Base-by-base conservation (phyloP, 2,329 filamentous ascomycete species). In the Botrytis aclada region DNA sequence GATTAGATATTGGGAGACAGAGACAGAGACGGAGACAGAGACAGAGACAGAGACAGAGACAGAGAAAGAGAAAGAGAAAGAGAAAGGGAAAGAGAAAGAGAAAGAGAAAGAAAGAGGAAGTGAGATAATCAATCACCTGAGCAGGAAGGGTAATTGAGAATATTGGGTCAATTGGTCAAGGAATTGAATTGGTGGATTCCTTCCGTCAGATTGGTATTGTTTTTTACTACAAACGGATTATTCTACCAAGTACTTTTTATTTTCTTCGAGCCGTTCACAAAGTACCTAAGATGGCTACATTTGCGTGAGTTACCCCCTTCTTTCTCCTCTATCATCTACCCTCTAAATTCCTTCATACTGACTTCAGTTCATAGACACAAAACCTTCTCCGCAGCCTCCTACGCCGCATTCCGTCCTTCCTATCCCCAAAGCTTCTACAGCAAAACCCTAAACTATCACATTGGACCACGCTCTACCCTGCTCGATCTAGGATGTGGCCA, bases 401-500 rank as follows among this genome's bases (percentile, higher is more conserved):
- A 91, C 77, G 88, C 89, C 54, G 83, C 87, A 37, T 88, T 89
- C 78, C 85, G 89, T 25, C 89, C 89, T 25, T 82, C 83, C 39
- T 92, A 91, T 78, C 88, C 88, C 10, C 79, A 81, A 83, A 84
- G 70, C 85, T 82, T 91, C 43, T 90, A 86, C 81, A 83, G 84
- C 69, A 85, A 82, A 29, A 81, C 91, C 16, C 83, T 91, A 20
- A 78, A 79, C 34, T 90, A 87, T 79, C 88, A 90, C 80, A 81
- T 83, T 37, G 78, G 79, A 74, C 32, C 82, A 77, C 74, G 79
- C 16, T 78, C 78, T 4, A 78, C 82, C 32, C 82, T 82, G 70
- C 79, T 91, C 14, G 90, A 92, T 78, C 82, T 92, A n/a, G 89
- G 90, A 66, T 89, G 87, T 76, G 89, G 89, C 4, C 88, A 89